Percentiles rank a stretch among this genome's conserved stretches.
These are phyloP conservation scores for Penicillium crustosum DNA, from an alignment of 2,329 filamentous ascomycete species.

Conservation along the genomic window DNA sequence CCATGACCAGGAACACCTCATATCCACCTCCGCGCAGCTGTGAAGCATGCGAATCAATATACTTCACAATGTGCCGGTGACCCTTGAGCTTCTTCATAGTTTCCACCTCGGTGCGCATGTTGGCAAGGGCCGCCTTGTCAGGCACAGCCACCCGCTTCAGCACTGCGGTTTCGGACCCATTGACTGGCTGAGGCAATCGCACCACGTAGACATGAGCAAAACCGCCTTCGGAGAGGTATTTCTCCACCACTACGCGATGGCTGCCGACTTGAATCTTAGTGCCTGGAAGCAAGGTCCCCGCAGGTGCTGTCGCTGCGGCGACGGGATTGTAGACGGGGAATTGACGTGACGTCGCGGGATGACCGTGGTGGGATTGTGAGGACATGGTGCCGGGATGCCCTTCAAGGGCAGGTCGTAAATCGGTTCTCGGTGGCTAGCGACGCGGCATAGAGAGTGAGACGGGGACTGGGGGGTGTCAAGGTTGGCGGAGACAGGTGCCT, in stretches of 20 bases:
- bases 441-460: constrained; percentile 24
- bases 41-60: constrained; percentile 97
- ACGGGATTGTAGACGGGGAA: constrained; percentile 38
- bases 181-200: constrained; percentile 72
- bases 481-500: constrained; percentile 8
- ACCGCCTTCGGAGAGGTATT: constrained; percentile 95
- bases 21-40: constrained; percentile 91
- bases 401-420: constrained; percentile 26
- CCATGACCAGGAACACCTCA: constrained; percentile 98
- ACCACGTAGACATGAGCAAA: constrained; percentile 99
- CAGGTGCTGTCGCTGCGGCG: constrained; percentile 48
- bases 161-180: constrained; percentile 78
- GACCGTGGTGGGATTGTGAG: constrained; percentile 33
- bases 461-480: constrained; percentile 14
- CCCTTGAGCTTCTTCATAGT: constrained; percentile 99
- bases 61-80: constrained; percentile 92
- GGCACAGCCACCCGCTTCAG: constrained; percentile 94
- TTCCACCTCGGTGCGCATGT: constrained; percentile 98
- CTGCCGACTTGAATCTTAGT: constrained; percentile 96
- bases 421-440: constrained; percentile 18
- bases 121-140: constrained; percentile 89
- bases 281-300: constrained; percentile 85
- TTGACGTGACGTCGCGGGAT: constrained; percentile 31
- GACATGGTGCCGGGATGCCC: constrained; percentile 35
- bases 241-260: constrained; percentile 91